Conservation (phyloP, 1,284 basidiomycete genomes). For the Farysia itapuensis region DNA sequence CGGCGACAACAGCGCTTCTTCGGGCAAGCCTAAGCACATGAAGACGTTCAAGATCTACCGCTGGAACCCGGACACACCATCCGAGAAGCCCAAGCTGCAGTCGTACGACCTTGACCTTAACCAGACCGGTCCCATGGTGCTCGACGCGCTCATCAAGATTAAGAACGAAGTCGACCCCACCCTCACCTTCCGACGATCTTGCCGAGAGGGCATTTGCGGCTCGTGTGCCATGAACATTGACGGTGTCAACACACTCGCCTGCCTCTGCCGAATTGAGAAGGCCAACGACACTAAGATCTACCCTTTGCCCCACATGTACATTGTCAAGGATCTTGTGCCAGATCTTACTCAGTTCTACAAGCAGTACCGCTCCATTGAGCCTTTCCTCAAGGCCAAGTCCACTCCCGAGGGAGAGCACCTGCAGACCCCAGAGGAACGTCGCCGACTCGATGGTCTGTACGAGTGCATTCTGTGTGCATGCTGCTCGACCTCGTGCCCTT, state of each 20-base stretch:
- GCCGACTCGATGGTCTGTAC: conserved; percentile 95
- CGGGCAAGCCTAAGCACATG: conserved; percentile 46
- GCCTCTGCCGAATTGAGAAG: conserved; percentile 92
- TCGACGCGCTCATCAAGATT: conserved; percentile 90
- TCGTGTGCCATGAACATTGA: conserved; percentile 99
- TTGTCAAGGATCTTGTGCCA: conserved; percentile 96
- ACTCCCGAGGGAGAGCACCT: conserved; percentile 72
- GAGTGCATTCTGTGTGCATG: conserved; percentile 67
- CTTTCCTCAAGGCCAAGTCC: conserved; percentile 57
- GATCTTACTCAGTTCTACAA: conserved; percentile 91
- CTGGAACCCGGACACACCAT: conserved; percentile 86
- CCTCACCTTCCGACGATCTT: conserved; percentile 92
- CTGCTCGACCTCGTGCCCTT: conserved; percentile 87
- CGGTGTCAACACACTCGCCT: conserved; percentile 91
- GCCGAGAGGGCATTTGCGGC: conserved; percentile 96
- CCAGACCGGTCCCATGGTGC: conserved; percentile 93
- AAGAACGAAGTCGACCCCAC: conserved; percentile 98
- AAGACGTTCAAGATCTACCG: conserved; percentile 60
- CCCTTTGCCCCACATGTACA: conserved; percentile 98
- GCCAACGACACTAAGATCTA: conserved; percentile 80
- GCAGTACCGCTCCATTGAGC: conserved; percentile 98
- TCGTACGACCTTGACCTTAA: conserved; percentile 90
- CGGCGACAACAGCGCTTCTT: conserved; percentile 23
- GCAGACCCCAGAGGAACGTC: conserved; percentile 86
- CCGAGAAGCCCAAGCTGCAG: conserved; percentile 87